Evolutionary conservation across 345 rosid genomes (phyloP).

Genomic region (Clausena lansium): DNA sequence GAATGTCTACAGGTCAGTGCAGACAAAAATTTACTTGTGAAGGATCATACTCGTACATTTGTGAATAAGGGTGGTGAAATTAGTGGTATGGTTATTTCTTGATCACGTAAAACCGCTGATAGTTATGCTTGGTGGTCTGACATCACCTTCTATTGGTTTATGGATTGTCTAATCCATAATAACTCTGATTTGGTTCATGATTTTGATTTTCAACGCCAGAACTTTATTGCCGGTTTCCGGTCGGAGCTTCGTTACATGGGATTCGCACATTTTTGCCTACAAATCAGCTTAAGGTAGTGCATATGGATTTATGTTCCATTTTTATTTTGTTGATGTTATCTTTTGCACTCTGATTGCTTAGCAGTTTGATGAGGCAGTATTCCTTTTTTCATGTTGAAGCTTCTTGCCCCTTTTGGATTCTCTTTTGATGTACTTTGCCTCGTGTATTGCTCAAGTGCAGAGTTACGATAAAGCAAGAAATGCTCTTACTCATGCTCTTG

Average conservation of each 20-base stretch:
- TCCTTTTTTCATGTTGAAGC: background rate
- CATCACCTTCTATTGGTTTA: background rate
- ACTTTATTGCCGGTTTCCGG: slow-evolving; percentile 88
- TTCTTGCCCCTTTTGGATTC: background rate
- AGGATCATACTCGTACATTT: slow-evolving; percentile 96
- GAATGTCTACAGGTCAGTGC: slow-evolving; percentile 73
- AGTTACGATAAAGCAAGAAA: slow-evolving; percentile 93
- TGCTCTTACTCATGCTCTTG: slow-evolving; percentile 88
- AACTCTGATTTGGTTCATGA: slow-evolving; percentile 12
- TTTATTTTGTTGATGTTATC: background rate
- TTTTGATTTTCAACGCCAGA: slow-evolving; percentile 48
- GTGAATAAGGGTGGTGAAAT: slow-evolving; percentile 84
- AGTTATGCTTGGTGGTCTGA: background rate
- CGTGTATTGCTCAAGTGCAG: slow-evolving; percentile 36
- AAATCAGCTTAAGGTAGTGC: slow-evolving; percentile 77
- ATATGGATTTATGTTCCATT: background rate
- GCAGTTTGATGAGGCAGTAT: background rate
- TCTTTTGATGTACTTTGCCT: slow-evolving; percentile 9
- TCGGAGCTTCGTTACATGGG: slow-evolving; percentile 97
- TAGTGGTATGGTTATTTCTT: slow-evolving; percentile 57
- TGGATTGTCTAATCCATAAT: background rate
- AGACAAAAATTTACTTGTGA: slow-evolving; percentile 82
- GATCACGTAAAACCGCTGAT: background rate
- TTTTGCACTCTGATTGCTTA: background rate
- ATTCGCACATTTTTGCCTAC: slow-evolving; percentile 80